These are phyloP conservation scores for Takakia lepidozioides DNA, from an alignment of 225 moss, liverwort and hornwort species.

Conservation along the genomic window DNA sequence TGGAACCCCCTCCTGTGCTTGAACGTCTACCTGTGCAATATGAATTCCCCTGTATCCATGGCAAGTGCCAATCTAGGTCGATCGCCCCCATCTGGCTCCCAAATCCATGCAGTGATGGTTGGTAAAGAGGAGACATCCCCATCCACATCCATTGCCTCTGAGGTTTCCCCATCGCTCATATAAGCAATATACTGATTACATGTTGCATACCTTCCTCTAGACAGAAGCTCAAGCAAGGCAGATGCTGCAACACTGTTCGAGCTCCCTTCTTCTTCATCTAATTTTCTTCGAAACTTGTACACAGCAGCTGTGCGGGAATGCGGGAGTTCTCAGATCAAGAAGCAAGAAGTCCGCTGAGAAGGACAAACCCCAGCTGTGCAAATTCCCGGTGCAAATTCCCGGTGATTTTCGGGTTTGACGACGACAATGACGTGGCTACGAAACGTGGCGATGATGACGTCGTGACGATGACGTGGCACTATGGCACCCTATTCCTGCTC, in stretches of 20 bases:
- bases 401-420: no score
- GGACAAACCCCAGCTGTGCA: constrained; percentile 72
- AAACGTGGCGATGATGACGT: no score
- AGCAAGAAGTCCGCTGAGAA: constrained; percentile 77
- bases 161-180: no score
- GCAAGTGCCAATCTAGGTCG: constrained; percentile 74
- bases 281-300: constrained; percentile 35
- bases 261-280: constrained; percentile 77
- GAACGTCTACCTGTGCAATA: constrained; percentile 50
- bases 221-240: constrained; percentile 74
- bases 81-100: constrained; percentile 81
- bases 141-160: constrained; percentile 23
- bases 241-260: constrained; percentile 89
- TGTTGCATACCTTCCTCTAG: constrained; percentile 51
- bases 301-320: constrained; percentile 29
- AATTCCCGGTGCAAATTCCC: no score
- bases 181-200: constrained; percentile 39
- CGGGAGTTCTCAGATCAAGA: constrained; percentile 73
- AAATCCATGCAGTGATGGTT: constrained; percentile 77
- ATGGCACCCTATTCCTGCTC: no score
- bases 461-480: no score
- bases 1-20: constrained; percentile 34
- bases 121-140: constrained; percentile 30
- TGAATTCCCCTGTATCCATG: constrained; percentile 95
- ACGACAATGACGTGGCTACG: no score